These are phyloP conservation scores for Scutellaria minor DNA, from an alignment of 257 asterid genomes.

Conservation along the genomic window DNA sequence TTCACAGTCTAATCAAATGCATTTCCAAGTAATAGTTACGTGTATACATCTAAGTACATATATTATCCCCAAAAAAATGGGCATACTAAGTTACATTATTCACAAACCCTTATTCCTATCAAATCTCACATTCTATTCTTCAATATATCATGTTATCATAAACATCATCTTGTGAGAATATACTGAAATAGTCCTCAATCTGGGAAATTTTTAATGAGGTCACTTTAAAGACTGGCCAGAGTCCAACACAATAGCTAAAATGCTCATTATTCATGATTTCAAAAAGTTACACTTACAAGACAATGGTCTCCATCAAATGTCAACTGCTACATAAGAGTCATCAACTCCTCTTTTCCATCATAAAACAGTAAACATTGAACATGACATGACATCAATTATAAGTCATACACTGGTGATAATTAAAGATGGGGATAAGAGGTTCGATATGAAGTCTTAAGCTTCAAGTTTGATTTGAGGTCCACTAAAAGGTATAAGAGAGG, in stretches of 20 bases:
- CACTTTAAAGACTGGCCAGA: neutral
- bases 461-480: neutral
- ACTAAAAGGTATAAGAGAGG: neutral
- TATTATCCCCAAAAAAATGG: neutral
- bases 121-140: neutral
- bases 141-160: neutral
- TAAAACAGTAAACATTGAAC: neutral
- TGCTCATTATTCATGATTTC: neutral
- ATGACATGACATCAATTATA: neutral
- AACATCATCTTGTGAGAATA: neutral
- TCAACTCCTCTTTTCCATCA: neutral
- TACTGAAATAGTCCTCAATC: neutral
- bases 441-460: no score
- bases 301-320: neutral
- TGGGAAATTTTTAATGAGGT: neutral
- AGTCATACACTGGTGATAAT: neutral
- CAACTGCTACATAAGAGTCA: neutral
- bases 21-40: neutral
- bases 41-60: neutral
- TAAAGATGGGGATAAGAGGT: neutral
- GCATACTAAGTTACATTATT: slow-evolving; percentile 1
- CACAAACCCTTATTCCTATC: neutral
- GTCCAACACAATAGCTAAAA: neutral
- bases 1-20: neutral
- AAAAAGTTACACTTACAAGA: neutral